A percentile compares a stretch with the other conserved stretches of the same genome.
These are phyloP conservation scores for Hyaloscypha hepaticicola DNA, from an alignment of 495 filamentous ascomycete genomes.

Conservation along the genomic window DNA sequence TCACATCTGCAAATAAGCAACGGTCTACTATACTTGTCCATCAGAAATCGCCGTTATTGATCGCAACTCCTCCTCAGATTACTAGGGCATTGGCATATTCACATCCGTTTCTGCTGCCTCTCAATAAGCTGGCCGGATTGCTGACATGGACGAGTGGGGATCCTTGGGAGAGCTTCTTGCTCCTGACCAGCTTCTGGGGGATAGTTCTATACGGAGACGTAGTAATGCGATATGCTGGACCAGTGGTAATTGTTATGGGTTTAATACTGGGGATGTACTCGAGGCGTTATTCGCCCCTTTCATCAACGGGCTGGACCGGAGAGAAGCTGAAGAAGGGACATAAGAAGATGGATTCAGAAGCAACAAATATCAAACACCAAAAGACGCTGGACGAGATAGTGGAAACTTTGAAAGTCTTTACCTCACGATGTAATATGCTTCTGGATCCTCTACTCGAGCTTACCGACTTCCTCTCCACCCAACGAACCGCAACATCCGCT, in stretches of 20 bases:
- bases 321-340: constrained; percentile 46
- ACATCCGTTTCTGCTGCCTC: constrained; percentile 84
- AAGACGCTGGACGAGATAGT: constrained; percentile 95
- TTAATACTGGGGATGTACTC: constrained; percentile 93
- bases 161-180: constrained; percentile 93
- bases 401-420: constrained; percentile 84
- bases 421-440: constrained; percentile 84
- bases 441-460: constrained; percentile 83
- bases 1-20: constrained; percentile 67
- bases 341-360: constrained; percentile 59
- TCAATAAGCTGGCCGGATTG: constrained; percentile 80
- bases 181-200: constrained; percentile 83
- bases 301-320: constrained; percentile 71
- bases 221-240: constrained; percentile 76
- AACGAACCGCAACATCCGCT: constrained; percentile 85
- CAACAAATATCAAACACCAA: constrained; percentile 63
- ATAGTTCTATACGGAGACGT: constrained; percentile 80
- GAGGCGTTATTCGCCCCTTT: constrained; percentile 83
- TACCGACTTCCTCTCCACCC: constrained; percentile 91
- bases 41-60: constrained; percentile 89
- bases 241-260: constrained; percentile 71
- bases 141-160: constrained; percentile 92
- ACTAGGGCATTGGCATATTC: constrained; percentile 91
- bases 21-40: constrained; percentile 92
- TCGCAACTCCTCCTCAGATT: constrained; percentile 90